Evolutionary conservation across 306 rosid genomes (phyloP).

Genomic region (Pyrus communis): DNA sequence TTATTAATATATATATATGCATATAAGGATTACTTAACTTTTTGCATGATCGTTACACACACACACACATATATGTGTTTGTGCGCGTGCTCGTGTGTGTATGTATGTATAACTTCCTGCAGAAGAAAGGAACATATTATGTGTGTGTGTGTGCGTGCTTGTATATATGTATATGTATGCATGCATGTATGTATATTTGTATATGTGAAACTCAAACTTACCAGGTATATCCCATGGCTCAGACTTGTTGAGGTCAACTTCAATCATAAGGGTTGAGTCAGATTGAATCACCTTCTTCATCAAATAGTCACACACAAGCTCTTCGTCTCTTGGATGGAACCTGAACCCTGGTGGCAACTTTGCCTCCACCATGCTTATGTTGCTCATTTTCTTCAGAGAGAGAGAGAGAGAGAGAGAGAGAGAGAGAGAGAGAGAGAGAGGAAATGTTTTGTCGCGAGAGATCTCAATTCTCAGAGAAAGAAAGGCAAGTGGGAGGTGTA

Average conservation of each 20-base stretch:
- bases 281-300: conserved; percentile 50
- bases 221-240: conserved; percentile 98
- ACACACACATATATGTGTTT: too few relatives aligned
- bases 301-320: conserved; percentile 80
- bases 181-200: too few relatives aligned
- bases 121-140: not conserved
- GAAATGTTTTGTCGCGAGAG: not conserved
- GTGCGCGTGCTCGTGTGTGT: too few relatives aligned
- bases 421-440: conserved; percentile 7
- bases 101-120: not conserved
- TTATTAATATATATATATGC: not conserved
- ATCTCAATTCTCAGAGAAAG: not conserved
- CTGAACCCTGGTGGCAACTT: conserved; percentile 86
- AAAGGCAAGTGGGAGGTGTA: conserved; percentile 16
- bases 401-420: conserved; percentile 6
- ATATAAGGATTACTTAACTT: not conserved
- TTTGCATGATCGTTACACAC: too few relatives aligned
- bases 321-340: conserved; percentile 94
- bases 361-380: conserved; percentile 80
- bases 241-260: conserved; percentile 91
- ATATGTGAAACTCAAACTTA: conserved; percentile 11
- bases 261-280: conserved; percentile 58
- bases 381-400: conserved; percentile 38
- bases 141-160: too few relatives aligned
- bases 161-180: too few relatives aligned